These are phyloP conservation scores for Agapanthus africanus DNA, from an alignment of 106 monocot species.

Conservation along the genomic window DNA sequence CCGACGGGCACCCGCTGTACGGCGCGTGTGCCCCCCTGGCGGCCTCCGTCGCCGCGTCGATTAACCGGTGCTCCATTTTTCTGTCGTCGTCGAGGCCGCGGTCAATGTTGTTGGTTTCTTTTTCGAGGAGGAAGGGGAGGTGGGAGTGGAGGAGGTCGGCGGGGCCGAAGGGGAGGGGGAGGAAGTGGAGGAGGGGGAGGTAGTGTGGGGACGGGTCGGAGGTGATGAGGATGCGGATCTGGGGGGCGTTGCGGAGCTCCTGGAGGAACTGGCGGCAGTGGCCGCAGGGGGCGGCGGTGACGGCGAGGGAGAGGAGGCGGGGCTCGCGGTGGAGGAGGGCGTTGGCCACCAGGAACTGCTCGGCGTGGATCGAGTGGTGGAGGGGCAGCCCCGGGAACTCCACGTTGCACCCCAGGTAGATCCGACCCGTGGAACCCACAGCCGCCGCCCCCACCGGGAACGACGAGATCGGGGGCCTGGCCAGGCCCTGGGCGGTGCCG, in stretches of 20 bases:
- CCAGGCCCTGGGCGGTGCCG: conserved; percentile 41
- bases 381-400: conserved; percentile 86
- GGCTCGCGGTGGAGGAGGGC: conserved; percentile 36
- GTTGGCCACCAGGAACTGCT: conserved; percentile 82
- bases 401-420: conserved; percentile 77
- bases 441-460: conserved; percentile 74
- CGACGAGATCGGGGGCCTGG: conserved; percentile 61
- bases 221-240: conserved; percentile 61
- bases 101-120: conserved; percentile 31
- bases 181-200: conserved; percentile 46
- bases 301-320: conserved; percentile 55
- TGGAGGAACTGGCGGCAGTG: conserved; percentile 97
- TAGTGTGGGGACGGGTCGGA: conserved; percentile 28
- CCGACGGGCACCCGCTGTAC: conserved; percentile 71
- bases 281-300: conserved; percentile 78
- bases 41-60: conserved; percentile 42
- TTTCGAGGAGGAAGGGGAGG: conserved; percentile 67
- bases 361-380: conserved; percentile 93
- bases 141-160: conserved; percentile 54
- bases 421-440: conserved; percentile 55
- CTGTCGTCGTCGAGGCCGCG: neutral
- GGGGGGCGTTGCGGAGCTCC: conserved; percentile 60
- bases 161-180: conserved; percentile 82
- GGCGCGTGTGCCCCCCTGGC: conserved; percentile 67
- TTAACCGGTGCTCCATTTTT: conserved; percentile 22